Conservation (phyloP, 2,329 filamentous ascomycete genomes). For the Aspergillus sergii region DNA sequence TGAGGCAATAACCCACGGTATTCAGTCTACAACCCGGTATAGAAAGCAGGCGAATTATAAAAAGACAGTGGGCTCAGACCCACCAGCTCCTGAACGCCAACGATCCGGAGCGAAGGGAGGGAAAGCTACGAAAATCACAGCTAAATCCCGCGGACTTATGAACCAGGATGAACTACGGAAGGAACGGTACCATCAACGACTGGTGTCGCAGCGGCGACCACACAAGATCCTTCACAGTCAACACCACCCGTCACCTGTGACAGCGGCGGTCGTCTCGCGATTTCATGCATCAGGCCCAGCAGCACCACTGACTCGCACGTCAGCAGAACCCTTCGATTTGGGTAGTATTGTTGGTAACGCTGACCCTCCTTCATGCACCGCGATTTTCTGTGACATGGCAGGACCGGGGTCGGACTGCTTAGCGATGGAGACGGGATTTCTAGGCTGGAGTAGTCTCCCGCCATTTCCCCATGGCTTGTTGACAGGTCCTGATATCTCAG, state of each 20-base stretch:
- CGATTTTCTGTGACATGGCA: constrained; percentile 32
- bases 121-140: constrained; percentile 40
- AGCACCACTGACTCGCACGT: constrained; percentile 19
- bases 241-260: constrained; percentile 12
- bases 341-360: constrained; percentile 32
- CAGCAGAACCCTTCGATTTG: constrained; percentile 24
- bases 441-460: constrained; percentile 22
- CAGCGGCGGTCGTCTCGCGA: constrained; percentile 14
- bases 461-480: constrained; percentile 20
- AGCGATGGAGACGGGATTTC: constrained; percentile 21
- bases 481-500: constrained; percentile 18
- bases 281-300: constrained; percentile 17
- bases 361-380: constrained; percentile 25
- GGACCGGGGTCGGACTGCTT: constrained; percentile 22
- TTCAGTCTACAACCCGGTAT: constrained; percentile 84
- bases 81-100: constrained; percentile 43
- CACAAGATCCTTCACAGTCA: constrained; percentile 20
- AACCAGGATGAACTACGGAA: constrained; percentile 28
- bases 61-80: constrained; percentile 40
- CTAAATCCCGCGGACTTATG: constrained; percentile 32
- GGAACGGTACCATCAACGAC: constrained; percentile 21
- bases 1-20: constrained; percentile 66
- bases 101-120: constrained; percentile 46
- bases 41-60: constrained; percentile 55
- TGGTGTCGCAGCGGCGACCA: constrained; percentile 17